Evolutionary conservation across 257 asterid species (phyloP).

Genomic region (Thymus mandschuricus): DNA sequence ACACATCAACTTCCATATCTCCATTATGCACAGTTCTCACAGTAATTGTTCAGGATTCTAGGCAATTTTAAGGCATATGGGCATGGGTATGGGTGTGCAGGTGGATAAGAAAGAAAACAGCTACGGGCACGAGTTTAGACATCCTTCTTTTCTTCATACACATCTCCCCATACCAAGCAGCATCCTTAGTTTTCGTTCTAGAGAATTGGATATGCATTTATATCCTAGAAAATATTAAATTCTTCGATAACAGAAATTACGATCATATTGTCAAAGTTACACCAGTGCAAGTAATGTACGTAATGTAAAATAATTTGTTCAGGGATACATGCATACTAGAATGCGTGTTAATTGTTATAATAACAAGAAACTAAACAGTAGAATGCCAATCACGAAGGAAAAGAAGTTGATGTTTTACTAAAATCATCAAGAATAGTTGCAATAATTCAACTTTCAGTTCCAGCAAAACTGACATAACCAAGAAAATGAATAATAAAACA

Average conservation of each 20-base stretch:
- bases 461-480: neutral
- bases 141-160: neutral
- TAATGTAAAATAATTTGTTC: neutral
- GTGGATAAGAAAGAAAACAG: neutral
- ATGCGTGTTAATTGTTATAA: neutral
- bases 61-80: neutral
- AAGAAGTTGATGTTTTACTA: neutral
- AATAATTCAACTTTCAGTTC: neutral
- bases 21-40: neutral
- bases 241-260: neutral
- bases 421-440: neutral
- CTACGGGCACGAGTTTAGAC: neutral
- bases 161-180: neutral
- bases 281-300: neutral
- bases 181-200: neutral
- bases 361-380: conserved; percentile 17
- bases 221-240: neutral
- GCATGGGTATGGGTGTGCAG: neutral
- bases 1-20: neutral
- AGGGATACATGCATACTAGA: neutral
- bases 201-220: neutral
- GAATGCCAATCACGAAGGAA: neutral
- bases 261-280: neutral
- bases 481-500: neutral
- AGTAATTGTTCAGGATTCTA: neutral